phyloP scores from a whole-genome alignment of 2,329 filamentous ascomycete species.

The Ophiostoma sp. region DNA sequence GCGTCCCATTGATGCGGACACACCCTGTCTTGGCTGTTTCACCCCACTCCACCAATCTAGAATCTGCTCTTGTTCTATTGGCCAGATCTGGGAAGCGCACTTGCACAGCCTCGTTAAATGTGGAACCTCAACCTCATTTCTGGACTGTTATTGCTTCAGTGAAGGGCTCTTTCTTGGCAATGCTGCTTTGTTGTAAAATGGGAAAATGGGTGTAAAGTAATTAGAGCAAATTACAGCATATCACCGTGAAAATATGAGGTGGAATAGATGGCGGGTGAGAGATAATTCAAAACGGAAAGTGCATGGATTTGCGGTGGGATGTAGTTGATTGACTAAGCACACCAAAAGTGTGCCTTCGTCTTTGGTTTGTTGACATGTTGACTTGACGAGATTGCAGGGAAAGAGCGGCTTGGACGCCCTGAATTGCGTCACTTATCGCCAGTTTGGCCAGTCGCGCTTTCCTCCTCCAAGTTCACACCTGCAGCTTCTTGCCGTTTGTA shows the following conservation, averaged over 20 bases:
- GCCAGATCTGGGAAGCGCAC: neutral
- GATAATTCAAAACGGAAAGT: neutral
- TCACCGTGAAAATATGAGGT: neutral
- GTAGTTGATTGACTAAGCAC: neutral
- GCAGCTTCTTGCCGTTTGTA: slow-evolving; percentile 3
- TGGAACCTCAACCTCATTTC: neutral
- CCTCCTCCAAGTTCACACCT: neutral
- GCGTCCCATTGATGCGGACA: neutral
- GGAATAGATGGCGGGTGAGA: neutral
- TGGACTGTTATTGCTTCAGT: neutral
- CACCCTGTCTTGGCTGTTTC: neutral
- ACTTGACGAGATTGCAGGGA: neutral
- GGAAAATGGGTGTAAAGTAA: neutral
- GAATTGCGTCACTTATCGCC: neutral
- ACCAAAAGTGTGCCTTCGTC: neutral
- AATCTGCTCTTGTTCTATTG: neutral
- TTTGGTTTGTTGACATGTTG: neutral
- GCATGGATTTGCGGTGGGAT: neutral
- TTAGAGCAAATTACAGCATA: neutral
- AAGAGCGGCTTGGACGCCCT: neutral
- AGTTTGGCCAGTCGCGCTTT: slow-evolving; percentile 9
- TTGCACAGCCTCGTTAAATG: neutral
- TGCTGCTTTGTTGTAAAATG: neutral
- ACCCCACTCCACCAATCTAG: neutral
- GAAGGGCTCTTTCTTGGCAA: slow-evolving; percentile 3